A percentile compares a stretch with the other conserved stretches of the same genome.
phyloP scores from a whole-genome alignment of 495 filamentous ascomycete genomes.

The Xylaria grammica region DNA sequence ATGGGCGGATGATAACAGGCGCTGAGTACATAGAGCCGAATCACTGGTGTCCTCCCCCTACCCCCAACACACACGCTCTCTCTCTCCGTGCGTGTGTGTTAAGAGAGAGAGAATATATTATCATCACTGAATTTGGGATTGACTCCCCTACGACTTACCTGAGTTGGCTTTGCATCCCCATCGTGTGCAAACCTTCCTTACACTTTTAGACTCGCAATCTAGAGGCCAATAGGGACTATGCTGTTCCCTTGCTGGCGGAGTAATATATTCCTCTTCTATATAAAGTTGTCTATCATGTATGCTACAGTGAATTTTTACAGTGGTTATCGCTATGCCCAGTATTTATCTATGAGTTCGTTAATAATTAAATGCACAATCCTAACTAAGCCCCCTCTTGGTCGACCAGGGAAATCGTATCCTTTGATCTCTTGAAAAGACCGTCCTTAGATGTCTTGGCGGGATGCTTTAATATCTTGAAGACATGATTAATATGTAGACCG shows the following conservation, averaged over 20 bases:
- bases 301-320: not conserved
- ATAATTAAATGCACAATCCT: not conserved
- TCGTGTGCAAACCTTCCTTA: no score
- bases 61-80: no score
- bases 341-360: constrained; percentile 10
- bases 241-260: not conserved
- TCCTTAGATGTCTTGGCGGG: not conserved
- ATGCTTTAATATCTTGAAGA: no score
- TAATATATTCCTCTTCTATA: not conserved
- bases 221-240: not conserved
- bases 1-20: no score
- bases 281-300: not conserved
- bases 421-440: not conserved
- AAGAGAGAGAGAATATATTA: no score
- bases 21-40: no score
- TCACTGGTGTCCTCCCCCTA: no score
- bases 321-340: constrained; percentile 12
- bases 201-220: not conserved
- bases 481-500: no score
- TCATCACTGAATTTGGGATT: no score
- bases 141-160: no score
- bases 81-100: no score
- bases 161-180: no score
- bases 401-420: not conserved
- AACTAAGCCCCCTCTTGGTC: not conserved